phyloP scores from a whole-genome alignment of 1,284 basidiomycete species.

The Melampsora larici-populina region DNA sequence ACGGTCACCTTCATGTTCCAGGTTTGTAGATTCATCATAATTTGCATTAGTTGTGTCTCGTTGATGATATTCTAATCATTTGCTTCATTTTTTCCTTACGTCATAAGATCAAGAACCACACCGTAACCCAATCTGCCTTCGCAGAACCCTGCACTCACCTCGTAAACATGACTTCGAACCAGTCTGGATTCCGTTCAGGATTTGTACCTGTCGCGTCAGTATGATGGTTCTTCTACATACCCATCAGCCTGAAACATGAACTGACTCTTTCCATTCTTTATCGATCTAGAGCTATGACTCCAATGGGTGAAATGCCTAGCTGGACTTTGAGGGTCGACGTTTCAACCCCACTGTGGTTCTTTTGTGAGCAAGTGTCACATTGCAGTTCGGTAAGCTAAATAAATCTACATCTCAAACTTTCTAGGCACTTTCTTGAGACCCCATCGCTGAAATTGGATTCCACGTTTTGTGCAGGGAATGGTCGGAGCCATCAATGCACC shows the following conservation, averaged over 20 bases:
- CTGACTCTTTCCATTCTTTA: not conserved
- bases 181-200: constrained; percentile 20
- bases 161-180: not conserved
- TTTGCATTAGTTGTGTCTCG: not conserved
- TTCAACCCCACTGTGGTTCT: constrained; percentile 25
- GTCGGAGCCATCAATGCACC: constrained; percentile 39
- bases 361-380: constrained; percentile 1
- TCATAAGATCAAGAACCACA: constrained; percentile 20
- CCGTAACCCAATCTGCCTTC: constrained; percentile 35
- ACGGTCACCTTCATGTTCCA: constrained; percentile 28
- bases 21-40: not conserved
- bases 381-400: constrained; percentile 24
- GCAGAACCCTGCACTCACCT: constrained; percentile 10
- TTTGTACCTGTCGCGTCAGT: constrained; percentile 14
- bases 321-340: constrained; percentile 29
- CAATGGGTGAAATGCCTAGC: constrained; percentile 10
- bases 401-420: no score
- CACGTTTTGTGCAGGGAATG: constrained; percentile 19
- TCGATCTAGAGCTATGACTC: not conserved
- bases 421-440: no score
- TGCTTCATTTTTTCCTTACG: not conserved
- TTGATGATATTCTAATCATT: not conserved
- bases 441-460: not conserved
- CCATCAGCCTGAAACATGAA: not conserved
- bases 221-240: not conserved